Evolutionary conservation across 2,329 filamentous ascomycete species (phyloP).

Genomic region (Alternaria arbusti): DNA sequence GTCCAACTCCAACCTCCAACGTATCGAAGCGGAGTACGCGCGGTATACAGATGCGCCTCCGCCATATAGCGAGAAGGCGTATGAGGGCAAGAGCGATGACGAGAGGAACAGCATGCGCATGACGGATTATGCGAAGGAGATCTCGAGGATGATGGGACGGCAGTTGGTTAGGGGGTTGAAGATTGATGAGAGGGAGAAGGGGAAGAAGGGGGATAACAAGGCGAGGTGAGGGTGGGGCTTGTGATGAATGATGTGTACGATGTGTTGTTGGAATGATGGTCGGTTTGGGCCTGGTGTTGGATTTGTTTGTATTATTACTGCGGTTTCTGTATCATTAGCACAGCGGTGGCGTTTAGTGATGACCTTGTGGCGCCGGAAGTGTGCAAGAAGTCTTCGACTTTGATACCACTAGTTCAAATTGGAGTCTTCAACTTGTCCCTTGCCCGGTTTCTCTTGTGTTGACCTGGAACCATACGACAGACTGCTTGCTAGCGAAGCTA

Average conservation of each 20-base stretch:
- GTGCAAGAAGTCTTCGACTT: neutral
- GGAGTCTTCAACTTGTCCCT: neutral
- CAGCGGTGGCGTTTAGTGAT: slow-evolving; percentile 3
- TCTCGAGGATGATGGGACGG: slow-evolving; percentile 35
- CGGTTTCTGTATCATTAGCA: slow-evolving; percentile 1
- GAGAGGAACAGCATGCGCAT: slow-evolving; percentile 28
- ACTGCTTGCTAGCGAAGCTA: neutral
- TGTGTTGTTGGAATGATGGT: neutral
- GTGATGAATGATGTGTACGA: neutral
- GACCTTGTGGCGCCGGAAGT: neutral
- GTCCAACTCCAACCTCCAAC: slow-evolving; percentile 7
- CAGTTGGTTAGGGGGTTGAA: slow-evolving; percentile 32
- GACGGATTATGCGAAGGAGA: slow-evolving; percentile 34
- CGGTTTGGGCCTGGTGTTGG: neutral
- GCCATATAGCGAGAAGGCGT: slow-evolving; percentile 28
- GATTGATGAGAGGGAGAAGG: slow-evolving; percentile 15
- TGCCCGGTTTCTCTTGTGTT: neutral
- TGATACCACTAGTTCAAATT: neutral
- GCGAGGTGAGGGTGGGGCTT: neutral
- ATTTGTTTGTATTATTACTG: slow-evolving; percentile 2
- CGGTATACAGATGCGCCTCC: slow-evolving; percentile 31
- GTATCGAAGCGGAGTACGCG: slow-evolving; percentile 24
- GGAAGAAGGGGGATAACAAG: neutral
- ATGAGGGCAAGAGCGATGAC: slow-evolving; percentile 33
- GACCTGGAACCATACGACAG: neutral